Evolutionary conservation across 164 flowering plant species (phyloP).

Genomic region (Protea cynaroides): DNA sequence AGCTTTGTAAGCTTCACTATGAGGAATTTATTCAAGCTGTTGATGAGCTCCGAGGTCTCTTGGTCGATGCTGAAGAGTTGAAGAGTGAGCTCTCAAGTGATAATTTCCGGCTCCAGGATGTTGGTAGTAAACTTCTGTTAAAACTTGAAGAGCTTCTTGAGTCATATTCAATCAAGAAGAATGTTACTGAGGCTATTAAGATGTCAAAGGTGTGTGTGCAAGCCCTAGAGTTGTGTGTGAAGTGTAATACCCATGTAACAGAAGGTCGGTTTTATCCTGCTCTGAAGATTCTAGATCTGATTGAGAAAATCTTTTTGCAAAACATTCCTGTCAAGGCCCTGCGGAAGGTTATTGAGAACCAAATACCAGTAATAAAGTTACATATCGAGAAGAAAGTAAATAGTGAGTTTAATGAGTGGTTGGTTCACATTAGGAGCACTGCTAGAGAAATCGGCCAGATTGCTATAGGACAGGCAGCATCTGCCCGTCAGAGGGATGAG

Average conservation of each 20-base stretch:
- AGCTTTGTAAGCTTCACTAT: conserved; percentile 83
- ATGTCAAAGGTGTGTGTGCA: conserved; percentile 57
- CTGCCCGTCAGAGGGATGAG: conserved; percentile 77
- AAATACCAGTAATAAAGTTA: conserved; percentile 56
- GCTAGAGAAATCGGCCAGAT: conserved; percentile 78
- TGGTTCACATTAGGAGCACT: conserved; percentile 67
- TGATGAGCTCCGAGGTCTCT: conserved; percentile 90
- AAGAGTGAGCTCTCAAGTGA: conserved; percentile 69
- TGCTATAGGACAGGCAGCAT: conserved; percentile 70
- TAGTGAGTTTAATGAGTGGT: conserved; percentile 81
- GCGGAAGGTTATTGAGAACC: conserved; percentile 44
- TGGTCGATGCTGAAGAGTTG: conserved; percentile 91
- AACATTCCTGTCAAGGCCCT: conserved; percentile 53
- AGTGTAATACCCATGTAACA: conserved; percentile 65
- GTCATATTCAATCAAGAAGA: conserved; percentile 61
- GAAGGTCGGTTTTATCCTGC: conserved; percentile 83
- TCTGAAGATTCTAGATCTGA: conserved; percentile 64
- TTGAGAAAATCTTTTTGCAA: conserved; percentile 56
- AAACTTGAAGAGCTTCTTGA: conserved; percentile 83
- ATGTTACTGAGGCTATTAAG: conserved; percentile 67
- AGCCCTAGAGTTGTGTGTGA: conserved; percentile 61
- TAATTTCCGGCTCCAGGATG: conserved; percentile 71
- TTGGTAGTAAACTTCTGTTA: conserved; percentile 57
- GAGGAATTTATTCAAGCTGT: conserved; percentile 91
- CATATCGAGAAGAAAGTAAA: conserved; percentile 70